A percentile compares a stretch with the other conserved stretches of the same genome.
Conservation (phyloP, 768 basidiomycete species). For the Neoboletus subvelutipes region DNA sequence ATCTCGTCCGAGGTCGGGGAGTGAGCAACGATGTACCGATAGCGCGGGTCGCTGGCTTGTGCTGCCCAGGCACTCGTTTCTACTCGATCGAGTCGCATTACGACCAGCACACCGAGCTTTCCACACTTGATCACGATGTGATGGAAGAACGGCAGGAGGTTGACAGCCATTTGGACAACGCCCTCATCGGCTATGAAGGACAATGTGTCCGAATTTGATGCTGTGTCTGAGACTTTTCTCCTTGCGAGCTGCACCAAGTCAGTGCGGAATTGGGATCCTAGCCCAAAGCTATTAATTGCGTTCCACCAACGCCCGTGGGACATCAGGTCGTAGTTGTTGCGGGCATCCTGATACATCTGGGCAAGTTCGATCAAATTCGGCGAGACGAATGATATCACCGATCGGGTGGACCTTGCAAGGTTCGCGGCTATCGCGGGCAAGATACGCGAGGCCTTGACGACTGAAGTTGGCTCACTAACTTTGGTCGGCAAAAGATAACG, state of each 20-base stretch:
- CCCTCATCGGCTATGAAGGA: slow-evolving; percentile 69
- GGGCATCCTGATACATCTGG: slow-evolving; percentile 53
- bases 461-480: slow-evolving; percentile 89
- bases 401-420: slow-evolving; percentile 28
- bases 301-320: slow-evolving; percentile 64
- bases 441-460: slow-evolving; percentile 73
- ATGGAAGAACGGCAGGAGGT: slow-evolving; percentile 82
- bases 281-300: slow-evolving; percentile 57
- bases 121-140: slow-evolving; percentile 88
- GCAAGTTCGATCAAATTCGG: slow-evolving; percentile 84
- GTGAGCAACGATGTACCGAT: slow-evolving; percentile 52
- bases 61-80: slow-evolving; percentile 49
- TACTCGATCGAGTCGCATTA: slow-evolving; percentile 50
- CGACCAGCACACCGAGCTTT: slow-evolving; percentile 59
- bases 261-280: slow-evolving; percentile 66
- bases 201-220: slow-evolving; percentile 44
- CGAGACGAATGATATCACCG: slow-evolving; percentile 70
- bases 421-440: slow-evolving; percentile 56
- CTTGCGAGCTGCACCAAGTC: slow-evolving; percentile 63
- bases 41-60: slow-evolving; percentile 45
- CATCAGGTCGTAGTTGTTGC: slow-evolving; percentile 48
- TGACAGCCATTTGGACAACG: slow-evolving; percentile 74
- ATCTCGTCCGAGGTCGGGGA: slow-evolving; percentile 45
- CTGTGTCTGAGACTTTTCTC: slow-evolving; percentile 41
- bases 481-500: slow-evolving; percentile 4